Evolutionary conservation across 331 rosid genomes (phyloP).

Genomic region (Erythrophleum ivorense): DNA sequence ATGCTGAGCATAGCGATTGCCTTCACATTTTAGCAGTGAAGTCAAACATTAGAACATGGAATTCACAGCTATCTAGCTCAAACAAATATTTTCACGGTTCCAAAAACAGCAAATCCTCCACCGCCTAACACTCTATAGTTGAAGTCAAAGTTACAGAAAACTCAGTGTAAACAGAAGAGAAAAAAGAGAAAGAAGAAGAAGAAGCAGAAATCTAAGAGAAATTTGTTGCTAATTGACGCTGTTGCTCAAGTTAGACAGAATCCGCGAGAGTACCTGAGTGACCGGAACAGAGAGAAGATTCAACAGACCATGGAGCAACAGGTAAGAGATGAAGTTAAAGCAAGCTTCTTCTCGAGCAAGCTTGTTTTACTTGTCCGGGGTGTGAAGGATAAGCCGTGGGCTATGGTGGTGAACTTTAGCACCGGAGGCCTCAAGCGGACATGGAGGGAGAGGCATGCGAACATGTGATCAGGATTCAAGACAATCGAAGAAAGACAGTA

Average conservation of each 20-base stretch:
- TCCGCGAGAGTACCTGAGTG: background rate
- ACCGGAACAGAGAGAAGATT: background rate
- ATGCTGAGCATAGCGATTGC: background rate
- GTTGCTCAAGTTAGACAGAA: background rate
- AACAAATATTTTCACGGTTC: background rate
- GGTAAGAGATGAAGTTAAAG: background rate
- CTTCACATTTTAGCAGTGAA: background rate
- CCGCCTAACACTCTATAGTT: background rate
- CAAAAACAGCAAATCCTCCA: background rate
- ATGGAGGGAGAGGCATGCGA: slow-evolving; percentile 25
- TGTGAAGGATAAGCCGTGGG: slow-evolving; percentile 46
- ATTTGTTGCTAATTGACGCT: background rate
- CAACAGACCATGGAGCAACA: background rate
- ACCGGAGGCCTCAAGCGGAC: background rate
- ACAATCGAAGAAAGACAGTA: too few species aligned
- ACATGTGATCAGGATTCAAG: background rate
- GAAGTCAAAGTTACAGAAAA: background rate
- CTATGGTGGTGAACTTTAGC: slow-evolving; percentile 15
- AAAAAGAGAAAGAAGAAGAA: too few species aligned
- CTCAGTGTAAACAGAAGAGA: background rate
- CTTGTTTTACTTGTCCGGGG: background rate
- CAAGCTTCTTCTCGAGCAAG: background rate
- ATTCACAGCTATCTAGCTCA: background rate
- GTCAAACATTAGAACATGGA: background rate
- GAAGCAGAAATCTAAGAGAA: background rate